Base-by-base conservation (phyloP, 805 yeast species). In the Wickerhamomyces rabaulensis region DNA sequence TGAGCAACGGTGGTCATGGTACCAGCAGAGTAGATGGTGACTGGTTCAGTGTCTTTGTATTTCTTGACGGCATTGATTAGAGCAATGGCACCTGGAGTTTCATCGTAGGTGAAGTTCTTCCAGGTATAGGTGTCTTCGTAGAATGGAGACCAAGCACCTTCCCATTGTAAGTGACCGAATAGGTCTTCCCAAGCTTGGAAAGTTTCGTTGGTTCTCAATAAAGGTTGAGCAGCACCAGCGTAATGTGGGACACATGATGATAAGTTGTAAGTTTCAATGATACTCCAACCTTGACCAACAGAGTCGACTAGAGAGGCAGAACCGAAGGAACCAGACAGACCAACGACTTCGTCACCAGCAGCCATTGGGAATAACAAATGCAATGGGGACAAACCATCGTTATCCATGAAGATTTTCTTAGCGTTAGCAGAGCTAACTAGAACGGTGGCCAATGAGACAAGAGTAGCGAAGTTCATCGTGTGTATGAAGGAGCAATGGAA, bases 1-100 rank as follows among this genome's bases (percentile, higher is more conserved):
- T 68, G 72, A n/a, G 76, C 76, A 40, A 71, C 69, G 19, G 73
- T 70, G 39, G 76, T 71, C 68, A 67, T 64, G 53, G 63, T 58
- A 45, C 75, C 75, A 25, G 71, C 74, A 43, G 73, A 68, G 49
- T 60, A 69, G 40, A 71, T 58, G 37, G 67, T 64, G 35, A 64
- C 63, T 29, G 69, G 68, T 38, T 41, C 44, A 6, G 64, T 65
- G 42, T 63, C 68, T 42, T 63, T 64, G 59, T 68, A 50, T 39
- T 57, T 50, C 52, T 64, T 68, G 37, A 70, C 73, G 17, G 74
- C 73, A 13, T 69, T 61, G 48, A 71, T 66, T 48, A 71, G 48
- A 40, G 73, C 73, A 46, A 64, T 49, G 20, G 73, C 73, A 47
- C 69, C 74, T 9, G 69, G 63, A 19, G 39, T 36, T 4, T 54